Base-by-base conservation (phyloP, 2,329 filamentous ascomycete genomes). In the Epichloe bromicola region DNA sequence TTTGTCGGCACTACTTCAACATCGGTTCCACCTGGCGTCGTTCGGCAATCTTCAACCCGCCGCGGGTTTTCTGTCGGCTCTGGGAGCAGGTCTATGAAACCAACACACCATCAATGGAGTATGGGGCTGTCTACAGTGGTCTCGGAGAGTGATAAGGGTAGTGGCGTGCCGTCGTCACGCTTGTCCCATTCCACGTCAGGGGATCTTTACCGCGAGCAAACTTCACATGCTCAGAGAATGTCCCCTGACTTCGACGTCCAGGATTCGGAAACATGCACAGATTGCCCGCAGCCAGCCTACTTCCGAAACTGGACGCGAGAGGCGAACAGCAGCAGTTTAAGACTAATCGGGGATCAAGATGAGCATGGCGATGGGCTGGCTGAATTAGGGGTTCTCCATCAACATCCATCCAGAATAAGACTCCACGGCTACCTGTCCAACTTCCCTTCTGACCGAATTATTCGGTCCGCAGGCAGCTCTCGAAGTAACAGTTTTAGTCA, bases 361-460 rank as follows among this genome's bases (percentile, higher is more conserved):
- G 81, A 84, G 60, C 70, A 83, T 56, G 79, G 80, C 4, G 81
- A 85, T 58, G 79, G 79, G 2, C 68, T 85, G 23, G 75, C 78
- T 5, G 80, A 83, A 52, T 67, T 85, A 46, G 71, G 78, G 37
- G 67, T 74, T 20, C 66, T 79, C 23, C 70, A 73, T 17, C 68
- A 72, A 46, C 72, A 75, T 20, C 71, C 77, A 11, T 83, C 80
- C 0, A 71, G 77, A 40, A 70, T 70, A 8, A 73, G 73, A 26
- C 63, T 82, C n/a, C 73, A 73, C 2, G 70, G 71, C 14, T 73
- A 78, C 51, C 70, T 76, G 52, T 72, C 71, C 36, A 71, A 66
- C 54, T 68, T 70, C 46, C 65, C 70, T 7, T 76, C 75, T 0
- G 75, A 79, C 50, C 70, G 74, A 15, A 75, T 74, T 54, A 61